Conservation (phyloP, 1,284 basidiomycete species). For the Inonotus obliquus region DNA sequence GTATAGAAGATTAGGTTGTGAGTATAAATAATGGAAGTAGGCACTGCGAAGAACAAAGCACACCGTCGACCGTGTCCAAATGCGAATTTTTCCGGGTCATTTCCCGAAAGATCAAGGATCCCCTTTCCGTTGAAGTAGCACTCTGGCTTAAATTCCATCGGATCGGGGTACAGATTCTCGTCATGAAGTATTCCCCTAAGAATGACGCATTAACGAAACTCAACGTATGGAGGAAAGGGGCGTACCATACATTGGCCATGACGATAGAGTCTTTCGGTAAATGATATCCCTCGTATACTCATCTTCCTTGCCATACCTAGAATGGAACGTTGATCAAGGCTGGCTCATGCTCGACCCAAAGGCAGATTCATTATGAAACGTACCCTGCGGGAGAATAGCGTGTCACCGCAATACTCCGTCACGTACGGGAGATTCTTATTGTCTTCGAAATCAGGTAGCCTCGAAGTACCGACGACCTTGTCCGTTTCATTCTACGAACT, state of each 20-base stretch:
- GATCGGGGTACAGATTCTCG: constrained; percentile 21
- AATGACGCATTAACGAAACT: too few species aligned
- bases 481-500: constrained; percentile 63
- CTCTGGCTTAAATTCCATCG: constrained; percentile 27
- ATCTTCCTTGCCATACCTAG: constrained; percentile 5
- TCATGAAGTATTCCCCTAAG: constrained; percentile 16
- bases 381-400: constrained; percentile 24
- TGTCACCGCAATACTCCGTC: constrained; percentile 60
- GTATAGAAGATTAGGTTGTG: too few species aligned
- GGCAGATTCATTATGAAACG: too few species aligned
- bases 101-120: neutral
- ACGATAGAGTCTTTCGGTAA: constrained; percentile 14
- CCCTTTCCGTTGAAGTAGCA: constrained; percentile 21
- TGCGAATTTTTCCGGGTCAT: constrained; percentile 12
- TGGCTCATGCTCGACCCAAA: too few species aligned
- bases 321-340: neutral
- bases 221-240: neutral
- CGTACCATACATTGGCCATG: constrained; percentile 14
- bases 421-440: constrained; percentile 56
- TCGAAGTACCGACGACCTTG: constrained; percentile 50
- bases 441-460: constrained; percentile 59
- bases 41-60: neutral
- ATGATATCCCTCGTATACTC: constrained; percentile 9
- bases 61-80: constrained; percentile 18
- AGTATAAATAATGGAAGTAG: neutral